Evolutionary conservation across 1,139 yeast species (phyloP).

Genomic region (Saccharomyces hybrid): DNA sequence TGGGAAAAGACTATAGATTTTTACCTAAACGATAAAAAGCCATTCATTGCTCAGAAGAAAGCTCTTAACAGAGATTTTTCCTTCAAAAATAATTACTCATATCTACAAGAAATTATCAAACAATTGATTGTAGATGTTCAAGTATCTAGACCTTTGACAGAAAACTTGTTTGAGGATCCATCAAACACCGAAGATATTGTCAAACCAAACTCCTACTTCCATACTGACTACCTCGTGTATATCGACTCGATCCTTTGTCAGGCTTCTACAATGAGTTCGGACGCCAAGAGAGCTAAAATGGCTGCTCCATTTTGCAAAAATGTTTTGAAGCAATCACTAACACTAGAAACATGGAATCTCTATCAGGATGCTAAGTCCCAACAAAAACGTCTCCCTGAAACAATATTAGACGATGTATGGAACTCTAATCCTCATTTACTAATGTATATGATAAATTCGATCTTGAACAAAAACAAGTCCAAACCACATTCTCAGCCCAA

Average conservation of each 20-base stretch:
- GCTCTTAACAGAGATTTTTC: background rate
- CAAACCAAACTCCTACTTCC: constrained; percentile 1
- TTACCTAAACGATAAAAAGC: constrained; percentile 16
- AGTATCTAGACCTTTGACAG: constrained; percentile 1
- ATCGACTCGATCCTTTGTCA: constrained; percentile 22
- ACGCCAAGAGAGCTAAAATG: constrained; percentile 3
- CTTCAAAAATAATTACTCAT: constrained; percentile 2
- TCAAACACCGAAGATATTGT: background rate
- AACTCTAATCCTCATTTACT: constrained; percentile 24
- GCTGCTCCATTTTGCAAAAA: constrained; percentile 16
- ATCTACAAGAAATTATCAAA: background rate
- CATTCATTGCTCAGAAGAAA: constrained; percentile 3
- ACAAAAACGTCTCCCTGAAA: constrained; percentile 14
- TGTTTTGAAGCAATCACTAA: constrained; percentile 14
- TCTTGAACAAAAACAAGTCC: constrained; percentile 9
- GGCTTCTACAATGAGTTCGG: constrained; percentile 12
- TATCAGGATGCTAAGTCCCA: background rate
- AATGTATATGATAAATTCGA: constrained; percentile 16
- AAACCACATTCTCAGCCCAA: constrained; percentile 6
- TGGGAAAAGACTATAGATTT: constrained; percentile 20
- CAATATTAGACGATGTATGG: constrained; percentile 22
- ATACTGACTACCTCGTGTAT: constrained; percentile 17
- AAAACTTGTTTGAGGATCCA: constrained; percentile 2
- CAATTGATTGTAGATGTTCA: background rate
- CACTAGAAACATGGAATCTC: constrained; percentile 11